Conservation (phyloP, 192 early-diverging fungal species). For the Gamsiella multidivaricata region DNA sequence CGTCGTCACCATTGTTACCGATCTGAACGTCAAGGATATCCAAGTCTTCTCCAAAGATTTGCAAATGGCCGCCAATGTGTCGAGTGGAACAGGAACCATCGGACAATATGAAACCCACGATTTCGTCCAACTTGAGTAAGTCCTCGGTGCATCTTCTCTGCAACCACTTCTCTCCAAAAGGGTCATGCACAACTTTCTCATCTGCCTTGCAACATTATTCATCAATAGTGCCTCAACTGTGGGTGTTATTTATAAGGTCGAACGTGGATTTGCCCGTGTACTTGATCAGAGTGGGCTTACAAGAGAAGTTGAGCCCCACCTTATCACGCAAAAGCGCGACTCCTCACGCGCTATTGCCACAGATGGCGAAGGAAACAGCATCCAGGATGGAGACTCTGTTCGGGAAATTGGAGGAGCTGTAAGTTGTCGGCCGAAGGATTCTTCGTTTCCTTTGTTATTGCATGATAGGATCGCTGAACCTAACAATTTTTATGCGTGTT, state of each 20-base stretch:
- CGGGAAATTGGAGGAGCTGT: slow-evolving; percentile 73
- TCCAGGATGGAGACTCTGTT: slow-evolving; percentile 79
- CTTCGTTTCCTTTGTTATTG: no score
- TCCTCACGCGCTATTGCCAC: slow-evolving; percentile 61
- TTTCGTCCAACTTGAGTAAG: slow-evolving; percentile 80
- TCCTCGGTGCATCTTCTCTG: background rate
- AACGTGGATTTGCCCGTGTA: slow-evolving; percentile 78
- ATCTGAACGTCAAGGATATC: slow-evolving; percentile 76
- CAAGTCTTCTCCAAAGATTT: slow-evolving; percentile 93
- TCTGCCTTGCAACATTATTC: background rate
- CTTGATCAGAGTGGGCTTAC: slow-evolving; percentile 81
- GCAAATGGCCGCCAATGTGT: slow-evolving; percentile 78
- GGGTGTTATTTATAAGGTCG: slow-evolving; percentile 86
- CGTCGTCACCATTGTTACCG: slow-evolving; percentile 82
- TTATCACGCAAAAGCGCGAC: slow-evolving; percentile 80
- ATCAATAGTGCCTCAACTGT: slow-evolving; percentile 68
- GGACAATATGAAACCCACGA: slow-evolving; percentile 90
- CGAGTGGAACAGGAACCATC: slow-evolving; percentile 63
- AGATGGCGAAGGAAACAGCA: slow-evolving; percentile 63
- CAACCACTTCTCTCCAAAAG: background rate
- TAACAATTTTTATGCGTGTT: no score
- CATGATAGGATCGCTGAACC: no score
- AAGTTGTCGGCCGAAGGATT: no score
- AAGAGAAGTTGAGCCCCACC: slow-evolving; percentile 71
- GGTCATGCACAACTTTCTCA: slow-evolving; percentile 18